Percentiles rank a stretch among this genome's conserved stretches.
phyloP scores from a whole-genome alignment of 1,284 basidiomycete genomes.

The Ceratobasidium sp. region DNA sequence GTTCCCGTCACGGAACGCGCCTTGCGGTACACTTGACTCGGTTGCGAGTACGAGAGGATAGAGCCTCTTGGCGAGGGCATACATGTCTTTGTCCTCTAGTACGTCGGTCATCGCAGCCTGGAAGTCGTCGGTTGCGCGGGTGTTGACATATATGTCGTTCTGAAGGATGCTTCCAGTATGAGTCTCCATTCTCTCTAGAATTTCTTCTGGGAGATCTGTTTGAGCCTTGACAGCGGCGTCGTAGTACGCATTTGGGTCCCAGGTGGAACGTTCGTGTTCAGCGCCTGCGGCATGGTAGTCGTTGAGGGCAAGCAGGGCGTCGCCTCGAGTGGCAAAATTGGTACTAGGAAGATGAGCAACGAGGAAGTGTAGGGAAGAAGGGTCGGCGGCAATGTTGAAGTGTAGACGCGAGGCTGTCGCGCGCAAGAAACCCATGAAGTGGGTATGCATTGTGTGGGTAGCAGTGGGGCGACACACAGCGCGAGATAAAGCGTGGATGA shows the following conservation, averaged over 20 bases:
- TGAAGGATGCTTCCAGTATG: slow-evolving; percentile 8
- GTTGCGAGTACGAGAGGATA: slow-evolving; percentile 29
- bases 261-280: slow-evolving; percentile 32
- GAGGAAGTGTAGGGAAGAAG: slow-evolving; percentile 21
- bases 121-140: slow-evolving; percentile 31
- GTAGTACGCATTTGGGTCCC: slow-evolving; percentile 37
- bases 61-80: slow-evolving; percentile 21
- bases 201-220: slow-evolving; percentile 26
- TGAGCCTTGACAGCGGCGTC: slow-evolving; percentile 17
- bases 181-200: slow-evolving; percentile 19
- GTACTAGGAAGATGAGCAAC: slow-evolving; percentile 32
- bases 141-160: slow-evolving; percentile 32
- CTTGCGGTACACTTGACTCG: slow-evolving; percentile 35
- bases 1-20: slow-evolving; percentile 17
- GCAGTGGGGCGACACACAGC: slow-evolving; percentile 15
- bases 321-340: slow-evolving; percentile 21
- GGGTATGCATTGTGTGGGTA: slow-evolving; percentile 21
- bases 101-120: slow-evolving; percentile 31
- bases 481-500: slow-evolving; percentile 25
- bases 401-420: slow-evolving; percentile 26
- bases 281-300: slow-evolving; percentile 18
- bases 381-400: slow-evolving; percentile 33
- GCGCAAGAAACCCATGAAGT: slow-evolving; percentile 26
- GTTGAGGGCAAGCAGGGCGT: slow-evolving; percentile 22
- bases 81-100: slow-evolving; percentile 38